These are phyloP conservation scores for Mycena sanguinolenta DNA, from an alignment of 768 basidiomycete genomes.

Conservation along the genomic window DNA sequence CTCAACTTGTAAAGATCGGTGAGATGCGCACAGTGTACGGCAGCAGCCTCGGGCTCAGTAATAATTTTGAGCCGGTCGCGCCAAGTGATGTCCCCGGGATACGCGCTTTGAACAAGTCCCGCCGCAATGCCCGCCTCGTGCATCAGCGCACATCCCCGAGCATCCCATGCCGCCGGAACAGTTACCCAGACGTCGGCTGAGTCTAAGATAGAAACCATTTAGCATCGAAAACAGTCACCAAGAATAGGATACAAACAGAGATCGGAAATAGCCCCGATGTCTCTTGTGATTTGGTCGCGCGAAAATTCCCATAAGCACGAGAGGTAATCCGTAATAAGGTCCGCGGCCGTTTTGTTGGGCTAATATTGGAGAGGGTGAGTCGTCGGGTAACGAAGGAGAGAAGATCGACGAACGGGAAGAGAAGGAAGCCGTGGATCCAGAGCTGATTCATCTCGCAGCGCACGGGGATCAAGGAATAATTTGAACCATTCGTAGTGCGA, in stretches of 20 bases:
- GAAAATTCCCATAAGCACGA: constrained; percentile 90
- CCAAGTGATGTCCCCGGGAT: constrained; percentile 81
- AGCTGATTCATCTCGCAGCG: constrained; percentile 76
- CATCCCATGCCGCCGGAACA: constrained; percentile 31
- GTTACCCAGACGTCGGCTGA: constrained; percentile 29
- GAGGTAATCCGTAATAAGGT: constrained; percentile 88
- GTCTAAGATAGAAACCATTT: constrained; percentile 31
- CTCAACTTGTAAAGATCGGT: constrained; percentile 84
- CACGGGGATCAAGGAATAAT: constrained; percentile 86
- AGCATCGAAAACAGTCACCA: not conserved
- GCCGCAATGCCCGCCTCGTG: constrained; percentile 24
- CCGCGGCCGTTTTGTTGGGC: constrained; percentile 81
- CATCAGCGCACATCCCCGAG: constrained; percentile 26
- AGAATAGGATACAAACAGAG: constrained; percentile 65
- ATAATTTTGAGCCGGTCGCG: constrained; percentile 87
- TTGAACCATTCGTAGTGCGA: constrained; percentile 71
- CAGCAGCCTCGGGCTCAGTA: constrained; percentile 89
- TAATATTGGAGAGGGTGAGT: constrained; percentile 47
- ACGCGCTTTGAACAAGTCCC: constrained; percentile 24
- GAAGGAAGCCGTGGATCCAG: constrained; percentile 85
- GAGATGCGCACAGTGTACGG: constrained; percentile 88
- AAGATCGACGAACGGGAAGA: constrained; percentile 71
- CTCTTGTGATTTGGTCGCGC: constrained; percentile 87
- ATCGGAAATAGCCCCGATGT: constrained; percentile 89
- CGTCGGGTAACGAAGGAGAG: not conserved